Evolutionary conservation across 139 green algal species (phyloP).

Genomic region (Coccomyxa sp.): DNA sequence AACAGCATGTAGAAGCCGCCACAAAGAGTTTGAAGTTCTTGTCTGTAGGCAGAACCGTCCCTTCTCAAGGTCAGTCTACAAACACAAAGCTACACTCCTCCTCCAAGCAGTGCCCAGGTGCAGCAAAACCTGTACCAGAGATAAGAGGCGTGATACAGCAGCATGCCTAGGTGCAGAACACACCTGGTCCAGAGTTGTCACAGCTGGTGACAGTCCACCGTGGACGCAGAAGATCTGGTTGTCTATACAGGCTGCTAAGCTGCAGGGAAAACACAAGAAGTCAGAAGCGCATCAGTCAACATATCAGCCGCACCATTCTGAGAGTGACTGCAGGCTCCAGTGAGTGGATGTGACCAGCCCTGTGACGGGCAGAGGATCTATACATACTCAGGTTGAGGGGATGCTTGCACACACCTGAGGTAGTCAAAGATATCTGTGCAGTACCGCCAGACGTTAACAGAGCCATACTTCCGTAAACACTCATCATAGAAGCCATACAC

Average conservation of each 20-base stretch:
- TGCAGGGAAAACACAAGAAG: not conserved
- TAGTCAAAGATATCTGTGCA: constrained; percentile 99
- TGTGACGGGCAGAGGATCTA: not conserved
- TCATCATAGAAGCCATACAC: constrained; percentile 99
- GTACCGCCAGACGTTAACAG: constrained; percentile 95
- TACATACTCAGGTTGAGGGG: not conserved
- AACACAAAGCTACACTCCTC: too few species aligned
- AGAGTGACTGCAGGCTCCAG: not conserved
- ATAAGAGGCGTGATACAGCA: too few species aligned
- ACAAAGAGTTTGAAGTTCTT: too few species aligned
- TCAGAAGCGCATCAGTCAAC: not conserved
- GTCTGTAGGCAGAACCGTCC: too few species aligned
- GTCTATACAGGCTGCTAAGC: constrained; percentile 88
- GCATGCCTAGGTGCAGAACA: too few species aligned
- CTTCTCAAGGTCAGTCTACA: too few species aligned
- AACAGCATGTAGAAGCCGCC: too few species aligned
- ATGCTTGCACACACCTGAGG: constrained; percentile 8
- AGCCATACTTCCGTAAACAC: constrained; percentile 98
- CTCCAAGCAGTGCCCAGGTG: too few species aligned
- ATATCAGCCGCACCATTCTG: not conserved
- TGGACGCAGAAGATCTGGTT: constrained; percentile 93
- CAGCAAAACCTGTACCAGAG: too few species aligned
- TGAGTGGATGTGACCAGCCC: not conserved
- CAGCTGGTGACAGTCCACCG: constrained; percentile 91
- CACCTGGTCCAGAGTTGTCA: constrained; percentile 88